Evolutionary conservation across 1,284 basidiomycete genomes (phyloP).

Genomic region (Thecaphora frezii): DNA sequence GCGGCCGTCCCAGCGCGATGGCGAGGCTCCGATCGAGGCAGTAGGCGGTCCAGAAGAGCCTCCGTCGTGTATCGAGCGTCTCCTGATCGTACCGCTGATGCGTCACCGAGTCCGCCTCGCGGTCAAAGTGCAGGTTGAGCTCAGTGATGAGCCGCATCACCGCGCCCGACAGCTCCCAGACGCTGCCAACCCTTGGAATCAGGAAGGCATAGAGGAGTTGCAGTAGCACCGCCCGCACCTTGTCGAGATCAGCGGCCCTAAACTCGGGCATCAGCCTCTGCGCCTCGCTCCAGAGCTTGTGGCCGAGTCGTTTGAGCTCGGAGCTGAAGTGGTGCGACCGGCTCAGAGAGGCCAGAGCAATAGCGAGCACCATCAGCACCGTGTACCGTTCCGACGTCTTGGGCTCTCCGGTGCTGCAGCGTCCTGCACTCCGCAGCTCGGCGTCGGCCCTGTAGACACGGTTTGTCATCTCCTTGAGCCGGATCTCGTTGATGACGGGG

Average conservation of each 20-base stretch:
- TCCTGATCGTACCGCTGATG: conserved; percentile 14
- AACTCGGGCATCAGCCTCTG: conserved; percentile 14
- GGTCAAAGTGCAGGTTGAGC: conserved; percentile 29
- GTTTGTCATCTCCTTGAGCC: conserved; percentile 20
- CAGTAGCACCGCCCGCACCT: conserved; percentile 21
- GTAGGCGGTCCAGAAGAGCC: conserved; percentile 38
- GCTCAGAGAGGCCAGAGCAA: conserved; percentile 27
- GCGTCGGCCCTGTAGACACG: conserved; percentile 23
- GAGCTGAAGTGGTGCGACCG: conserved; percentile 37
- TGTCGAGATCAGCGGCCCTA: conserved; percentile 20
- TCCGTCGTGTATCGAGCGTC: conserved; percentile 21
- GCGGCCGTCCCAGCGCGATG: conserved; percentile 22
- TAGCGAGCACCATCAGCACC: conserved; percentile 23
- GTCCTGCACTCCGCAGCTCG: conserved; percentile 6
- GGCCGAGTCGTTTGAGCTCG: conserved; percentile 22
- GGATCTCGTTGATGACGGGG: conserved; percentile 22
- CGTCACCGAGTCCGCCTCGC: conserved; percentile 25
- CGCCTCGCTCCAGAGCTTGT: conserved; percentile 31
- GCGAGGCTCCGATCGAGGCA: conserved; percentile 32
- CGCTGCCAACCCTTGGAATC: conserved; percentile 25
- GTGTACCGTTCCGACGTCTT: conserved; percentile 10
- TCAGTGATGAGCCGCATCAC: conserved; percentile 34
- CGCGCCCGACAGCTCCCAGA: conserved; percentile 33
- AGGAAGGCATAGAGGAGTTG: conserved; percentile 30
- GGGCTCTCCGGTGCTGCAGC: background rate